Evolutionary conservation across 2,329 filamentous ascomycete genomes (phyloP), one percentile per base, ranked within the genome.

Genomic region (Fusarium verrucosum): DNA sequence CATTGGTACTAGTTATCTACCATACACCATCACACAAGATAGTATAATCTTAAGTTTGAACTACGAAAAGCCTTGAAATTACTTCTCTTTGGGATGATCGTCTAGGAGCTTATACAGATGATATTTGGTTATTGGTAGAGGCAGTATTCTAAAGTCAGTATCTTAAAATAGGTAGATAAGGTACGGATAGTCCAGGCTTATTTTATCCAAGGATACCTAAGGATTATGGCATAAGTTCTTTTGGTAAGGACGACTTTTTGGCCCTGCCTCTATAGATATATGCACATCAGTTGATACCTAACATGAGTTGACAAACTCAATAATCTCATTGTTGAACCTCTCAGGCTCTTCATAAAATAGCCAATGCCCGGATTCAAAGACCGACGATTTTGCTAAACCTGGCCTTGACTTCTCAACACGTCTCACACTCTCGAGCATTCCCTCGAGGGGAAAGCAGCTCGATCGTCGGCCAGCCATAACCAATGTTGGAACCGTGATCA

Each of bases 321-420:
- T 26, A 26, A 72, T 61, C 44, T 72, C 70, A 33, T 41, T 51
- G 35, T 72, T 71, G 49, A 72, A 72, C 41, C 58, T 62, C 41
- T 66, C 67, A 6, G 70, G 60, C 30, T 72, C 70, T 43, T 72
- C 70, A 20, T 71, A 72, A 38, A 72, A 72, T 5, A 72, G 36
- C 70, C 70, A 72, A 43, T 72, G 70, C 11, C 70, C 70, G 19
- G 68, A 69, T 10, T 70, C 65, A 33, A 70, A 72, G 10, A 72
- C 47, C 6, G 65, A 70, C 23, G 58, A 60, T 35, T 38, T 67
- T 25, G 65, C 66, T 20, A 72, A 51, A 10, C 65, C 69, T 13
- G 65, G 60, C 14, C 30, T 54, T 16, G 44, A 57, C 38, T 56
- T 66, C 46, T 70, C 61, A n/a, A 71, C 50, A 16, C 68, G 62